These are phyloP conservation scores for Verticillium longisporum DNA, from an alignment of 2,329 filamentous ascomycete species.

Conservation along the genomic window DNA sequence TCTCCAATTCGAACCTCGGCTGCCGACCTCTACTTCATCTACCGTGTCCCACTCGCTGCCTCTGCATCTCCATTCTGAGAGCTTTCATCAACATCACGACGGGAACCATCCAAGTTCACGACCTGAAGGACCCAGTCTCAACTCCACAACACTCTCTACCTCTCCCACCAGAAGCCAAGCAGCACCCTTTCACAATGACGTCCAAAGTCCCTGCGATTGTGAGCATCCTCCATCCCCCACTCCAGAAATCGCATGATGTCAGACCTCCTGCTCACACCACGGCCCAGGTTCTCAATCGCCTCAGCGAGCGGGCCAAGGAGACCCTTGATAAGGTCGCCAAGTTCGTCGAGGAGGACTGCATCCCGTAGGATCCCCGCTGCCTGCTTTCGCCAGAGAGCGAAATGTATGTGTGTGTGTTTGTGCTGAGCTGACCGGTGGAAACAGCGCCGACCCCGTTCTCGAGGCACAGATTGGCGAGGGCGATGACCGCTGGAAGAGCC, in stretches of 20 bases:
- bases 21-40: background rate
- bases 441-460: slow-evolving; percentile 70
- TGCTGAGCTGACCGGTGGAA: background rate
- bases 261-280: background rate
- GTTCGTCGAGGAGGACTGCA: slow-evolving; percentile 95
- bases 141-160: background rate
- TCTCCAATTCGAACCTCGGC: slow-evolving; percentile 1
- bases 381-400: background rate
- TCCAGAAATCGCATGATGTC: slow-evolving; percentile 9
- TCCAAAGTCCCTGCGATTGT: slow-evolving; percentile 17
- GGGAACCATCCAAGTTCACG: background rate
- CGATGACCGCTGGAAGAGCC: slow-evolving; percentile 68
- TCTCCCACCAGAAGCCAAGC: background rate
- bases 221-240: background rate
- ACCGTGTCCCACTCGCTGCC: background rate
- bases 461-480: slow-evolving; percentile 73
- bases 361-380: slow-evolving; percentile 48
- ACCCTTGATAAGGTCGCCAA: slow-evolving; percentile 84
- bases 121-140: background rate
- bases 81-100: background rate
- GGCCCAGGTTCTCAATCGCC: slow-evolving; percentile 43
- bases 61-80: background rate
- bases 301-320: slow-evolving; percentile 80
- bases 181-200: slow-evolving; percentile 13
- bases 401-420: background rate